Evolutionary conservation across 352 stramenopile species (phyloP), one percentile per base, ranked within the genome.

Genomic region (Pythium utonaiense): DNA sequence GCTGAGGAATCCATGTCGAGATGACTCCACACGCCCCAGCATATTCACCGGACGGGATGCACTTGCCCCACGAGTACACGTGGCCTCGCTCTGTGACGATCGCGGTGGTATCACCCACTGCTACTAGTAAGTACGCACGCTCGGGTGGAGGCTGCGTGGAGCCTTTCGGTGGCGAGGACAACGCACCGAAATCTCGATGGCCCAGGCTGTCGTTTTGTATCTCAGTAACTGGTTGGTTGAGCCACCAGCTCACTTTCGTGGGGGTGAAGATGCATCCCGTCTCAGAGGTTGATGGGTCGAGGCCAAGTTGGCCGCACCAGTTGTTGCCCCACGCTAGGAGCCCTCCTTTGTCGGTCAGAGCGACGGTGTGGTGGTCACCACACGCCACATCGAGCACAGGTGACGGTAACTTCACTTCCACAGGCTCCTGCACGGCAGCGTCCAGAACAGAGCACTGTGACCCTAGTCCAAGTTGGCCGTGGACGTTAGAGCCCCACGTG

Each of bases 281-380:
- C 17, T 72, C 70, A 0, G 48, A 53, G 1, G 59, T 58, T 5
- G 55, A 47, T 4, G 70, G 68, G 4, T 85, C 64, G n/a, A 89
- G 55, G 0, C 78, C 86, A 6, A 95, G 73, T 49, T 95, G 83
- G 0, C 83, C 86, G 8, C 84, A 61, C 69, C 83, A 88, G 42
- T 89, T 83, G 60, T 83, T 84, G 0, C 86, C 86, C 40, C 76
- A 93, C 6, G 67, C 70, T 19, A 78, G 72, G 0, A 93, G 28
- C 2, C 61, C n/a, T 4, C 86, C 83, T n/a, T 60, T 62, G 24
- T 52, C 57, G 0, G 73, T 75, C 9, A 95, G 62, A 8, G 81
- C 67, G n/a, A 93, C 38, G 1, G 80, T 87, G 59, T 95, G 86
- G 17, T 77, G 66, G 22, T 87, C 75, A 0, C 86, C 86, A 58